Evolutionary conservation across 1,284 basidiomycete genomes (phyloP).

Genomic region (Tilletiopsis washingtonensis): DNA sequence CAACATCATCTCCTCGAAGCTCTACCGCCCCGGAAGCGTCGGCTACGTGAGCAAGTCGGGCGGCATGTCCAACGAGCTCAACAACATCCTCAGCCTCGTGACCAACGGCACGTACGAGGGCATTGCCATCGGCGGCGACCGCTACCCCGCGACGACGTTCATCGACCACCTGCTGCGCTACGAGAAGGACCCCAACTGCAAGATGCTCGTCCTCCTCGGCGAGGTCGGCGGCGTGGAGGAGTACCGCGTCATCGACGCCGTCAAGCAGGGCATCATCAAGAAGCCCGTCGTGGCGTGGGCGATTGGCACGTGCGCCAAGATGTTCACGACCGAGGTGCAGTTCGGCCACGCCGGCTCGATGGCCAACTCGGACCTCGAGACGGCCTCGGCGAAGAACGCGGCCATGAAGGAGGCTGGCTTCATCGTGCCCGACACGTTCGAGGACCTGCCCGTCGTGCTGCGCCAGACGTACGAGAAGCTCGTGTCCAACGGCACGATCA

Average conservation of each 20-base stretch:
- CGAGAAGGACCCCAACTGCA: conserved; percentile 93
- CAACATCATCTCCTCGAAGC: conserved; percentile 97
- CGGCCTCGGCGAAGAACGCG: conserved; percentile 92
- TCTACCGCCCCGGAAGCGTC: conserved; percentile 93
- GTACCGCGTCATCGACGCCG: conserved; percentile 97
- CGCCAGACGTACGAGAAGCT: conserved; percentile 78
- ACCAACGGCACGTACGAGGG: conserved; percentile 99
- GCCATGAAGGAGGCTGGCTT: conserved; percentile 94
- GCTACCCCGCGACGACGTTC: conserved; percentile 96
- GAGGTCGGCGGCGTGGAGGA: conserved; percentile 99
- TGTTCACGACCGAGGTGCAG: conserved; percentile 99
- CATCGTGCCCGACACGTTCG: conserved; percentile 94
- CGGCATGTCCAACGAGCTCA: conserved; percentile 99
- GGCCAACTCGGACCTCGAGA: conserved; percentile 96
- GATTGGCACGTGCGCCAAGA: conserved; percentile 98
- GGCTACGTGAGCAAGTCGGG: conserved; percentile 99
- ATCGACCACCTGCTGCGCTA: conserved; percentile 98
- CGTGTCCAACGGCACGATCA: conserved; percentile 63
- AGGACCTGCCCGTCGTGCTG: conserved; percentile 80
- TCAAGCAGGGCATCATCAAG: conserved; percentile 85
- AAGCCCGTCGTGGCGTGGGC: conserved; percentile 99
- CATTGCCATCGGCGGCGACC: conserved; percentile 98
- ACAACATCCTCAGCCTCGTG: conserved; percentile 96
- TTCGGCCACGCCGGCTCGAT: conserved; percentile 97
- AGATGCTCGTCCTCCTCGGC: conserved; percentile 95